Base-by-base conservation (phyloP, 2,329 filamentous ascomycete genomes). In the Thielaviopsis punctulata region DNA sequence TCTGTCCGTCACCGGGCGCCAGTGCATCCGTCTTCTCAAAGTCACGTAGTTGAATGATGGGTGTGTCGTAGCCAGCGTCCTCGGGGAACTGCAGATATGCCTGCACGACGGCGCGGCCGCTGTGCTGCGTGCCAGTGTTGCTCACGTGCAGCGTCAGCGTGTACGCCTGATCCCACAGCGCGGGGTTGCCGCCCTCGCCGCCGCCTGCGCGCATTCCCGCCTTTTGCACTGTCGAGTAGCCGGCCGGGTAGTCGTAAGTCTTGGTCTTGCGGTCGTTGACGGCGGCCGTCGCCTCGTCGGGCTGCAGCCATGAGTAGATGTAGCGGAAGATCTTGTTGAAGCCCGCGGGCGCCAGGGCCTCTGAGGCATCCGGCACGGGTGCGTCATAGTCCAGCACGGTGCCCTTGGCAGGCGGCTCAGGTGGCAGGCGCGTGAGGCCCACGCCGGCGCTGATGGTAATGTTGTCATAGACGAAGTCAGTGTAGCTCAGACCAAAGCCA, bases 401-500 rank as follows among this genome's bases (percentile, higher is more conserved):
- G 63, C 69, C 27, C 62, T 65, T 65, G 9, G 61, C 50, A 0
- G 63, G 53, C 2, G 67, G 61, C 1, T 57, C 47, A 0, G 69
- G 65, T 2, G 69, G 68, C 1, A 63, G 59, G 0, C 54, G 56
- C 25, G 52, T 61, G 56, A 79, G 75, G 9, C 67, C 59, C 13
- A 68, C 71, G 19, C 73, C 60, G 46, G 68, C 62, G 45, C 64
- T 63, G 53, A 83, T 66, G 30, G 69, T 64, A 3, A 76, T 62
- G 4, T 75, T 69, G 1, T 71, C 56, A 53, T 86, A 73, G 12
- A 75, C 67, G 63, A 90, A 93, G 1, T 67, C 74, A 0, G 86
- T 88, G 68, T 92, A 94, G 50, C 81, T 86, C 1, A 95, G 73
- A 0, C 89, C 90, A 55, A 80, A 89, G 0, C 90, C 89, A 59